Evolutionary conservation across 352 stramenopile species (phyloP), one percentile per base, ranked within the genome.

Genomic region (Globisporangium nunn): DNA sequence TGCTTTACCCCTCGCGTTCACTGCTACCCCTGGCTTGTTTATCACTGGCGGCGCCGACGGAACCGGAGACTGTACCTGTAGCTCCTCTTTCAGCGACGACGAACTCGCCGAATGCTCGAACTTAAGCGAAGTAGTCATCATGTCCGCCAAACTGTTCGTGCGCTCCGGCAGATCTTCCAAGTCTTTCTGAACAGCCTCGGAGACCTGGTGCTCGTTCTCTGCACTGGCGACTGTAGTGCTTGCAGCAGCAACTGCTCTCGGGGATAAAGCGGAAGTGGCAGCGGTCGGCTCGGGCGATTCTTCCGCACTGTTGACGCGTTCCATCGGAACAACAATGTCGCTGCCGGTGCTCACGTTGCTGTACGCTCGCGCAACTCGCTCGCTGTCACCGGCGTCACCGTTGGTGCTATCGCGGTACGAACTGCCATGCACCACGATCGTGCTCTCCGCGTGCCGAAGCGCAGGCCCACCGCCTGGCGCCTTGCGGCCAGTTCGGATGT

Each of bases 401-500:
- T 15, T 51, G 35, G 39, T 52, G 30, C 15, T 45, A 48, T 48
- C 51, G 37, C 2, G 11, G 23, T 10, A 28, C 50, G 17, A 50
- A 31, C 31, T 53, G 39, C 56, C 64, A 29, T 50, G 64, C 11
- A 64, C 43, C 6, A 63, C 55, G 31, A 56, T 62, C 17, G 29
- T 67, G 47, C 57, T 50, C 17, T 54, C 70, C 37, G 31, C 41
- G 30, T 41, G 46, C 50, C 47, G 37, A 18, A 61, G 56, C 17
- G 59, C 67, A 11, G 23, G 58, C 14, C 30, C 54, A 11, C 15
- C 63, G 12, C 54, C 58, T 37, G 52, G 33, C 39, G 50, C 65
- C 51, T 71, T 62, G 5, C 72, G 67, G n/a, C 81, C 81, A n/a
- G 81, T 93, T 0, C 78, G 77, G 56, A 91, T 90, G 65, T 93